Evolutionary conservation across 2,329 filamentous ascomycete species (phyloP).

Genomic region (Cadophora gregata): DNA sequence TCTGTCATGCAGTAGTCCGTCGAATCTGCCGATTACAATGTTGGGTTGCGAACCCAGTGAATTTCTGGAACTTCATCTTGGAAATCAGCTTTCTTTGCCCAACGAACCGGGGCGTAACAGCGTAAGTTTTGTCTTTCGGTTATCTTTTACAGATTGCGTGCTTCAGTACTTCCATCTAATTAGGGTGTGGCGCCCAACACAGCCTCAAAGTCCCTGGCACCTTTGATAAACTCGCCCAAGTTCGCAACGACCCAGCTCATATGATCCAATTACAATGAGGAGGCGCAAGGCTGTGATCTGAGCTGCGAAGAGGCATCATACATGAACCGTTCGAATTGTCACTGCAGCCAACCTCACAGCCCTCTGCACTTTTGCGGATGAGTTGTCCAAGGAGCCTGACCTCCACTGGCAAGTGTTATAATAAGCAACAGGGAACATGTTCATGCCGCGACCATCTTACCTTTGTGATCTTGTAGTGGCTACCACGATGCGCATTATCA

Average conservation of each 20-base stretch:
- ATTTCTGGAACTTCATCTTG: too few relatives aligned
- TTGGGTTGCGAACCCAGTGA: neutral
- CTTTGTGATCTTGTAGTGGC: neutral
- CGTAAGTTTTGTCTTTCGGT: neutral
- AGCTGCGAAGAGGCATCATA: neutral
- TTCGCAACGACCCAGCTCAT: neutral
- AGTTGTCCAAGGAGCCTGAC: neutral
- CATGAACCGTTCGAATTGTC: constrained; percentile 6
- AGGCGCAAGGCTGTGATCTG: neutral
- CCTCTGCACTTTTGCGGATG: neutral
- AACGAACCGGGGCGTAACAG: neutral
- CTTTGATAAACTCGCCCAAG: neutral
- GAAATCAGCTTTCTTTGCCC: neutral
- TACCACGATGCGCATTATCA: neutral
- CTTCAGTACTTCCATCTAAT: neutral
- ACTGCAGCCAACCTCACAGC: constrained; percentile 12
- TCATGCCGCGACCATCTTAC: neutral
- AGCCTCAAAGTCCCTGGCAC: neutral
- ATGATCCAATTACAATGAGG: neutral
- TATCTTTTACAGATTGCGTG: neutral
- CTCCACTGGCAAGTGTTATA: neutral
- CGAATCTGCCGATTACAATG: neutral
- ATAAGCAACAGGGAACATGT: neutral
- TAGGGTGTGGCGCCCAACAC: neutral
- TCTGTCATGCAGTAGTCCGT: neutral